These are phyloP conservation scores for Paecilomyces niveus DNA, from an alignment of 2,329 filamentous ascomycete species.

Conservation along the genomic window DNA sequence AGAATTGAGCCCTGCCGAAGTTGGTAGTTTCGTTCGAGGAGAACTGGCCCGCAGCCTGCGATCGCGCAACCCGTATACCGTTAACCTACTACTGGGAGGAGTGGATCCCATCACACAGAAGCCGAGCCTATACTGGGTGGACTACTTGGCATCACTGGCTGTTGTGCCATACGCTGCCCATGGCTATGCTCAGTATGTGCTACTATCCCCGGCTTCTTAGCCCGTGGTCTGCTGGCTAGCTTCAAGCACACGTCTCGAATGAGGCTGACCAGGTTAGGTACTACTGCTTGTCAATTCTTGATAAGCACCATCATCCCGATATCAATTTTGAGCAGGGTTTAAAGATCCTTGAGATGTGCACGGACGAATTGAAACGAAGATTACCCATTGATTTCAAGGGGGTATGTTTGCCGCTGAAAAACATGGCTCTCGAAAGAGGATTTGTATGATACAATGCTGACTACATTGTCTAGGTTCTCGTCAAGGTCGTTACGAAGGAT, in stretches of 20 bases:
- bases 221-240: background rate
- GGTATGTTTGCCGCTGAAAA: slow-evolving; percentile 44
- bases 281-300: slow-evolving; percentile 94
- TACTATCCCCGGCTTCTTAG: background rate
- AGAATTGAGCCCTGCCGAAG: slow-evolving; percentile 80
- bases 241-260: background rate
- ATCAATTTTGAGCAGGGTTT: slow-evolving; percentile 83
- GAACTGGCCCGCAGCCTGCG: slow-evolving; percentile 87
- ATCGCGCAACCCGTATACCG: slow-evolving; percentile 89
- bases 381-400: slow-evolving; percentile 99
- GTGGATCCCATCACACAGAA: slow-evolving; percentile 87
- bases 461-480: slow-evolving; percentile 37
- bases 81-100: slow-evolving; percentile 91
- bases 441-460: background rate
- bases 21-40: slow-evolving; percentile 87
- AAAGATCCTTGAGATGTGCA: slow-evolving; percentile 90
- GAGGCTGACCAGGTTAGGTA: slow-evolving; percentile 51
- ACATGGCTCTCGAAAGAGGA: background rate
- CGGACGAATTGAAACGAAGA: slow-evolving; percentile 91
- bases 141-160: slow-evolving; percentile 86
- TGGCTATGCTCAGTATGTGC: slow-evolving; percentile 84
- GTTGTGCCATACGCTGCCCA: slow-evolving; percentile 92
- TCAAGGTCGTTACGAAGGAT: slow-evolving; percentile 94
- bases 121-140: slow-evolving; percentile 92
- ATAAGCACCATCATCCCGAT: slow-evolving; percentile 97